These are phyloP conservation scores for Chenopodium formosanum DNA, from an alignment of 148 eudicot species.

Conservation along the genomic window DNA sequence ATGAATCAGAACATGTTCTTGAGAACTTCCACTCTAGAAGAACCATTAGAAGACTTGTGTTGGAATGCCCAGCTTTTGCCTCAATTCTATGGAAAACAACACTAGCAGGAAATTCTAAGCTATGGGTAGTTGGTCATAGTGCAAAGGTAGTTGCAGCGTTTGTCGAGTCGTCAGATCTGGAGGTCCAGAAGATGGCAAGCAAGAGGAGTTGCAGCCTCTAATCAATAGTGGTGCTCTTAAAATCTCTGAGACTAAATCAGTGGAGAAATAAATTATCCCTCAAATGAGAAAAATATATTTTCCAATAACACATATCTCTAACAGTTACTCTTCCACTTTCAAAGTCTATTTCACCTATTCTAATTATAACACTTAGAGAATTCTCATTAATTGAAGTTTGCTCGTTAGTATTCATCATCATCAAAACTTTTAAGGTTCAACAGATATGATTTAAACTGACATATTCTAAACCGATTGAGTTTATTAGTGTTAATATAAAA, in stretches of 20 bases:
- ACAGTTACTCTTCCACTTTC: background rate
- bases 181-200: constrained; percentile 47
- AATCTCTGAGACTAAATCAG: constrained; percentile 41
- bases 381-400: no score
- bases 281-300: no score
- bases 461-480: no score
- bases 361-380: background rate
- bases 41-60: constrained; percentile 71
- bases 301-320: background rate
- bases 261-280: constrained; percentile 20
- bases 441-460: no score
- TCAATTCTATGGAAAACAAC: constrained; percentile 70
- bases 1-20: constrained; percentile 72
- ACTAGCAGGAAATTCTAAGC: constrained; percentile 57
- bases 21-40: constrained; percentile 84
- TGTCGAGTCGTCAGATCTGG: constrained; percentile 57
- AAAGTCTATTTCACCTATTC: background rate
- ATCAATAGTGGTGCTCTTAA: constrained; percentile 53
- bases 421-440: no score
- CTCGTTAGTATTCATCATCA: no score
- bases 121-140: constrained; percentile 89
- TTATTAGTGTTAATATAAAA: no score
- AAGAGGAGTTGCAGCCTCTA: constrained; percentile 68
- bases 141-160: constrained; percentile 70
- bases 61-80: constrained; percentile 83